Evolutionary conservation across 805 yeast genomes (phyloP), one percentile per base, ranked within the genome.

Genomic region (Sporopachydermia quercuum): DNA sequence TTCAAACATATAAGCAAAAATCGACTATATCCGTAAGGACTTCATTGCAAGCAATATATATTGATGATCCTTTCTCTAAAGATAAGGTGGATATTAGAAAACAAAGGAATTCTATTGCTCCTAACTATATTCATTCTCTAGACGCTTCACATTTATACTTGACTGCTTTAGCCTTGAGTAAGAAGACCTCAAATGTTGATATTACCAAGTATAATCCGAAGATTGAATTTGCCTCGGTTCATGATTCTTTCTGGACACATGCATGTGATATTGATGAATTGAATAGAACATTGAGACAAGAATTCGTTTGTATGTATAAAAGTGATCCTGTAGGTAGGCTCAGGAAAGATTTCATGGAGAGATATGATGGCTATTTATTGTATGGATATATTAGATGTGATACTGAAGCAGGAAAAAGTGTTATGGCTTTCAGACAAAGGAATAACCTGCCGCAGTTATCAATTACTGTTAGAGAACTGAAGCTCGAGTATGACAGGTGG

Each of bases 1-100:
- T 82, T 23, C 94, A 82, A 53, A 91, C 94, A 4, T 82, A 82
- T 49, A 71, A 65, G 45, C 68, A 70, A 40, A 68, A 81, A 13
- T 55, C 63, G 19, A 80, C 91, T 0, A 23, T 23, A n/a, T 8
- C 8, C n/a, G n/a, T 23, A 8, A 8, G 30, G 13, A 23, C 30
- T 23, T 76, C 74, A 46, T 59, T 82, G 45, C 93, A 82, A 53
- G 78, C 81, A 3, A 73, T 82, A 17, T 70, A 68, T 39, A 76
- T 81, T 42, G 61, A 70, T 35, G 89, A 80, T 60, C 89, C 91
- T 17, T 76, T 71, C 50, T 74, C 74, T 14, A 67, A 78, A 18
- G 70, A 72, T 35, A 76, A 74, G 37, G 84, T 82, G 35, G 84
- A 80, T 56, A 68, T 80, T 5, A 66, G 83, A 49, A 72, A 70